Evolutionary conservation across 371 early-diverging fungal species (phyloP), one percentile per base, ranked within the genome.

Genomic region (Rhizopus delemar): DNA sequence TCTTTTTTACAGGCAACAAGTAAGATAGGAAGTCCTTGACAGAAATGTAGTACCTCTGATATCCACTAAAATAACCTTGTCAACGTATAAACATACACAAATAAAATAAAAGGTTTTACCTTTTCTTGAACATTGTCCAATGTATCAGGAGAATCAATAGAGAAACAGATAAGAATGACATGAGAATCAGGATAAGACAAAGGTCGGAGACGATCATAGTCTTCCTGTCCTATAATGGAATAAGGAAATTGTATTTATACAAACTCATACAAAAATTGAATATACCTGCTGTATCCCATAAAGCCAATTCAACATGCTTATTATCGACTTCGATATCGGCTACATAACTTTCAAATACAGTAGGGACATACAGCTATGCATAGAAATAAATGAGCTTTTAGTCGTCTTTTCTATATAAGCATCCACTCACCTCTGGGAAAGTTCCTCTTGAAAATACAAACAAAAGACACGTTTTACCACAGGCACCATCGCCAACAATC

Each of bases 281-380:
- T 38, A 46, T 88, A 73, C 94, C 96, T 51, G 98, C 97, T 29
- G 99, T 97, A 87, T 99, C 98, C 98, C 98, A 99, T 48, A 99
- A 81, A 31, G 95, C 67, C 56, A 73, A 66, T 57, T 74, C 70
- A 29, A 69, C 71, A 55, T 71, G 68, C 51, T 75, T 68, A 31
- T 69, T 71, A 50, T 72, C 73, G 22, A 95, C 90, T 59, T 90
- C 85, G 51, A 97, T 91, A 68, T 95, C 94, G 34, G 91, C 91
- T 51, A 94, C 93, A 75, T 94, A 93, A 73, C 94, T 96, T 75
- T 98, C 96, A 80, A 98, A 98, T 34, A 98, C 93, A 51, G 98
- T 96, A 46, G 96, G 96, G 41, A 94, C 86, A 65, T 94, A 91
- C 53, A 80, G 74, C 90, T 89, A 67, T 15, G 13, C 4, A 41